Base-by-base conservation (phyloP, 2,329 filamentous ascomycete species). In the Penicillium sp. region DNA sequence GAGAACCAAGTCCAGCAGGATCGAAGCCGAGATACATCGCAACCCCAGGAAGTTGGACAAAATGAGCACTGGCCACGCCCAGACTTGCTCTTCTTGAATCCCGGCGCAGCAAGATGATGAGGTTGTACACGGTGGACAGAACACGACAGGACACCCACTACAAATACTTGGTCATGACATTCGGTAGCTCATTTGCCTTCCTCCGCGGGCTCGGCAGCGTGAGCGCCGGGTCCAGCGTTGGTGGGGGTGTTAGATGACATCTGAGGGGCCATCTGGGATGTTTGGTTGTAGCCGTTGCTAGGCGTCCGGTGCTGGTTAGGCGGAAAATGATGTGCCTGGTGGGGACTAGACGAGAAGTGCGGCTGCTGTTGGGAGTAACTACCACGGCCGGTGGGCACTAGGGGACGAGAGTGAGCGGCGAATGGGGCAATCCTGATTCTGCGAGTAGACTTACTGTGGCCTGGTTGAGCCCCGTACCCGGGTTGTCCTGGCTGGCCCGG, bases 311-410 rank as follows among this genome's bases (percentile, higher is more conserved):
- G 28, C 28, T 31, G 80, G 63, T 84, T 83, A 41, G 81, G 82
- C 1, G 82, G 82, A 69, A 86, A 88, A 67, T 88, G 85, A 71
- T 89, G 86, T 67, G 71, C 64, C 60, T 88, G 85, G 63, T 88
- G 87, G 53, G 87, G 87, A 68, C 87, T 90, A 38, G 83, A 85
- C 56, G 86, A 84, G 71, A 84, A 89, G 63, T 88, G 88, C 65
- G 87, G 86, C 41, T 83, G 81, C 55, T 84, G 83, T 55, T 84
- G 85, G 66, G 81, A 83, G 73, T 88, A 89, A 55, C 82, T 83
- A 68, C 76, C 75, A 53, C 86, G 84, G 69, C 83, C 82, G 61
- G 84, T 84, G 65, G 82, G 83, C 81, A 88, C 84, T 88, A 67
- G 59, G 65, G 63, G 63, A 63, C 57, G 73, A 75, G 74, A 75